These are phyloP conservation scores for Penicillium antarcticum DNA, from an alignment of 495 filamentous ascomycete species.

Conservation along the genomic window DNA sequence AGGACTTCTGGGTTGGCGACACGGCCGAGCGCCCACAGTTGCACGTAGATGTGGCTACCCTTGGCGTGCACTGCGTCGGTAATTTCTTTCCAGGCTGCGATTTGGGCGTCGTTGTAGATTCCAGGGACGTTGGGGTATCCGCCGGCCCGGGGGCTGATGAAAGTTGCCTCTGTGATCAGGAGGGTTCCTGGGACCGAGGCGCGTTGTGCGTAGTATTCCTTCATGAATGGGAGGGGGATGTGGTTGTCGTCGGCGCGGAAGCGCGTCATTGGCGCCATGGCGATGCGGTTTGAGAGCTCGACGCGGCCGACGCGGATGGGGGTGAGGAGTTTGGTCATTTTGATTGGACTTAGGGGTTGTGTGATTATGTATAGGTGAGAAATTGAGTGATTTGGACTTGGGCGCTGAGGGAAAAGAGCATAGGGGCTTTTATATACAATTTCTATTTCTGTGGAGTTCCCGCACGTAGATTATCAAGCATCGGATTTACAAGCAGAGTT, in stretches of 20 bases:
- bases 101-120: conserved; percentile 60
- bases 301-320: conserved; percentile 47
- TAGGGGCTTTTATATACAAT: neutral
- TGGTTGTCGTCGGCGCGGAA: conserved; percentile 44
- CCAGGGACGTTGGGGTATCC: conserved; percentile 56
- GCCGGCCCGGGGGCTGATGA: conserved; percentile 55
- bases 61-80: conserved; percentile 66
- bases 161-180: conserved; percentile 59
- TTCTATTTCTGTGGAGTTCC: no score
- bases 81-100: conserved; percentile 57
- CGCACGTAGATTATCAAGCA: conserved; percentile 1
- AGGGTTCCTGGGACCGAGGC: conserved; percentile 46
- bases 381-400: neutral
- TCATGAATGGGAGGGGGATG: conserved; percentile 36
- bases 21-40: conserved; percentile 70
- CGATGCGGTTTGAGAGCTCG: conserved; percentile 46
- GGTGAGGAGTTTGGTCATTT: conserved; percentile 43
- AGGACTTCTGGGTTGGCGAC: conserved; percentile 40
- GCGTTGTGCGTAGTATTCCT: conserved; percentile 53
- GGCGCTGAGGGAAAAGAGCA: neutral
- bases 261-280: conserved; percentile 50
- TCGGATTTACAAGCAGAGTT: no score
- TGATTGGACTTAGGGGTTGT: neutral
- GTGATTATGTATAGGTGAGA: neutral
- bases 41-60: conserved; percentile 59